A percentile compares a stretch with the other conserved stretches of the same genome.
Evolutionary conservation across 129 eudicot genomes (phyloP).

Genomic region (Apium graveolens): DNA sequence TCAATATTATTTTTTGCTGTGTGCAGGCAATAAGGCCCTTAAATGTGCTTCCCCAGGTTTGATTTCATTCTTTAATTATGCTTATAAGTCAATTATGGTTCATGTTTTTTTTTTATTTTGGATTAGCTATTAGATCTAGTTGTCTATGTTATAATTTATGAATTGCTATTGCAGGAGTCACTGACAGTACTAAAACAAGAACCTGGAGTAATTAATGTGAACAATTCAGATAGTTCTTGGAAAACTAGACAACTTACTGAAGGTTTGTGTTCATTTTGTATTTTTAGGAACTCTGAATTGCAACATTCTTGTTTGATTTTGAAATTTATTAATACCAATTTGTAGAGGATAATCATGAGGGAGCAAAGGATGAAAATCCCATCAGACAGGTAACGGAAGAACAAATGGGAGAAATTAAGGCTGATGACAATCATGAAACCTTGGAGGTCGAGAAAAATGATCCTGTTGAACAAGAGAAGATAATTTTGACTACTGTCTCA

Average conservation of each 20-base stretch:
- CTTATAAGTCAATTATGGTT: not conserved
- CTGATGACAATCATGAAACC: not conserved
- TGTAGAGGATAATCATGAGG: not conserved
- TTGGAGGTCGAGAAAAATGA: not conserved
- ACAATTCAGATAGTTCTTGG: slow-evolving; percentile 38
- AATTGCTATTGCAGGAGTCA: slow-evolving; percentile 40
- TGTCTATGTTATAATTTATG: not conserved
- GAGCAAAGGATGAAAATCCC: slow-evolving; percentile 29
- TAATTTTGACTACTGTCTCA: slow-evolving; percentile 20
- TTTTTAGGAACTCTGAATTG: not conserved
- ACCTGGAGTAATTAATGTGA: slow-evolving; percentile 34
- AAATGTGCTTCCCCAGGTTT: slow-evolving; percentile 76
- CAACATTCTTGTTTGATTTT: not conserved
- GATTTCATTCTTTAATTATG: not conserved
- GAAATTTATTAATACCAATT: not conserved
- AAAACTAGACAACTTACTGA: slow-evolving; percentile 62
- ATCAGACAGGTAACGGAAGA: slow-evolving; percentile 39
- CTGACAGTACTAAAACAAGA: slow-evolving; percentile 44
- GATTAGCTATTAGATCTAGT: not conserved
- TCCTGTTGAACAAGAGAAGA: slow-evolving; percentile 14
- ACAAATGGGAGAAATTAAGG: slow-evolving; percentile 1
- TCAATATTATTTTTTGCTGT: not conserved
- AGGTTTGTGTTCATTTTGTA: slow-evolving; percentile 26
- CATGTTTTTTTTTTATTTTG: not conserved
- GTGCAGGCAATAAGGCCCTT: slow-evolving; percentile 48